Evolutionary conservation across 106 monocot genomes (phyloP), one percentile per base, ranked within the genome.

Genomic region (Dioscorea alata): DNA sequence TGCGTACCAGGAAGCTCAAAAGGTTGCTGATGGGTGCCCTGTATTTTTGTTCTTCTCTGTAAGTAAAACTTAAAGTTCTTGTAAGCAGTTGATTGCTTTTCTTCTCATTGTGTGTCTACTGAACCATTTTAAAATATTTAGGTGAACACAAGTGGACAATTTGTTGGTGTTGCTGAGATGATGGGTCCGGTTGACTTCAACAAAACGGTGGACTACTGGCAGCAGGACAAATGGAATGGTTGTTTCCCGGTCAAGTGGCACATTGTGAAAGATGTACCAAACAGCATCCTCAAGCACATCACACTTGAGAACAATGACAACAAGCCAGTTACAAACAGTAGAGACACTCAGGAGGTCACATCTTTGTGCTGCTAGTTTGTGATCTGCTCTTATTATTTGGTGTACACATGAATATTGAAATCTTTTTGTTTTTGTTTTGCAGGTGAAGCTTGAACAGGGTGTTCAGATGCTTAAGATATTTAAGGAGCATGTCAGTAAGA

Each of bases 61-160:
- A 78, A 64, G 84, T 64, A 57, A 42, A 42, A 16, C 19, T 5
- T 28, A 50, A 17, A 20, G 22, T 48, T 12, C 12, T 21, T 50
- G 21, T 66, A 13, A 19, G 49, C 17, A 12, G 5, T 22, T 33
- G 51, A 17, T 56, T 15, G 6, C 70, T 19, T 69, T 6, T 28
- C 5, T 32, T 54, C 17, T 63, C 17, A 42, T 58, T 22, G 42
- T 42, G 6, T 6, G 42, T 42, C 32, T 34, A 13, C 14, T 64
- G 6, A 10, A 42, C 6, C 42, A 13, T 66, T n/a, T 49, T 21
- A 50, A 49, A 10, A 4, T 59, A 6, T 22, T 12, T 19, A 94
- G 93, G 93, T 89, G 12, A 94, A 94, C 69, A 85, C 89, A 12
- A 94, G 93, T 74, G 89, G 93, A 0, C 93, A 94, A 69, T 94